Evolutionary conservation across 495 filamentous ascomycete genomes (phyloP), one percentile per base, ranked within the genome.

Genomic region (Trichocladium uniseriatum): DNA sequence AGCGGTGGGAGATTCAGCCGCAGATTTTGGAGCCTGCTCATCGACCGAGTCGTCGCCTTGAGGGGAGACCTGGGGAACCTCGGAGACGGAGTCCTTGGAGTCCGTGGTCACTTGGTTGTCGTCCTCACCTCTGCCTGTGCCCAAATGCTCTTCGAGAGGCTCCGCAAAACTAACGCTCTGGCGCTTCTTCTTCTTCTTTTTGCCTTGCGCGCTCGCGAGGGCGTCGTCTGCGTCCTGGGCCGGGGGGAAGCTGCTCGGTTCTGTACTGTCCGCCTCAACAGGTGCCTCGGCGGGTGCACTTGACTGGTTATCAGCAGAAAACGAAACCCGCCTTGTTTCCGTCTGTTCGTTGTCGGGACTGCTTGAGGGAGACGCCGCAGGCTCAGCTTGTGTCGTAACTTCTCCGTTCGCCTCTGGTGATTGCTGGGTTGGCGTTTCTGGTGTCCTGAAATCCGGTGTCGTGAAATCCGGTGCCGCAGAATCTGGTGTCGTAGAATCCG

Each of bases 121-220:
- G 45, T 55, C 54, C 51, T 62, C 59, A 52, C 56, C 59, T 52
- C 47, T 49, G 31, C 3, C 5, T 44, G 59, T 27, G 24, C 24
- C 51, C 40, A 49, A 7, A 3, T 53, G 54, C 50, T 58, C 57
- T 38, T 63, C 57, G 37, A 61, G 43, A 28, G 60, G 61, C 16
- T 59, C 51, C 6, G 58, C 52, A 38, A 59, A 61, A 20, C 41
- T 54, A 16, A 61, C 56, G 39, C 57, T 60, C 51, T 63, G 62
- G 44, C 66, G 68, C 51, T 71, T 64, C 55, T 74, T 69, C 48
- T 70, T 56, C 44, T 53, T 55, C 48, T 52, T 56, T 43, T 54
- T 54, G 44, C 36, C 18, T 31, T 39, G 49, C 52, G 48, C 13
- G 16, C 10, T 32, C 19, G 41, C 13, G 22, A 14, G 35, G 15